Conservation (phyloP, 2,329 filamentous ascomycete species). For the Penicillium sp. region DNA sequence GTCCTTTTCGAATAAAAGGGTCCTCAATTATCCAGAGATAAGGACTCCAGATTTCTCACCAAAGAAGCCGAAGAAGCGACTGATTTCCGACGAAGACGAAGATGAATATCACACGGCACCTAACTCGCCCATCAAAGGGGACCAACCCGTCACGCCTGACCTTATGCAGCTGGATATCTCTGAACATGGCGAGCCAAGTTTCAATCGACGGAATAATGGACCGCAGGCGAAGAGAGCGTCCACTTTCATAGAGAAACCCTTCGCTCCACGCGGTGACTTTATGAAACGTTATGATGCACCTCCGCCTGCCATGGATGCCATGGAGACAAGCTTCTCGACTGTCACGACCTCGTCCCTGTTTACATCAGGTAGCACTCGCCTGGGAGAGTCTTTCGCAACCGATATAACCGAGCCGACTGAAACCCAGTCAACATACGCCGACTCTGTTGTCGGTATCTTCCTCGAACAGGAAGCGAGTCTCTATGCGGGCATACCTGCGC, state of each 20-base stretch:
- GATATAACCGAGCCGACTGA: constrained; percentile 27
- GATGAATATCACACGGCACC: constrained; percentile 31
- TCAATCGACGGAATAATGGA: neutral
- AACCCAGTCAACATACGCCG: constrained; percentile 25
- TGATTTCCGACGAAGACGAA: constrained; percentile 14
- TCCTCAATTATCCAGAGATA: neutral
- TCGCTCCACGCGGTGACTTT: neutral
- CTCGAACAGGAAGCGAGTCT: constrained; percentile 3
- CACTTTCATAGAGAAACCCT: constrained; percentile 15
- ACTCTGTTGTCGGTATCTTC: constrained; percentile 23
- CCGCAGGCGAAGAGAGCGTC: neutral
- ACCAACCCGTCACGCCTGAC: neutral
- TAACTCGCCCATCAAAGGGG: constrained; percentile 25
- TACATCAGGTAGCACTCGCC: constrained; percentile 10
- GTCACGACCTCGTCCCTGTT: constrained; percentile 17
- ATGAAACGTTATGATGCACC: constrained; percentile 18
- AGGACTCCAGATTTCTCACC: neutral
- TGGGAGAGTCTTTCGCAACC: constrained; percentile 26
- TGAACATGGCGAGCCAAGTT: neutral
- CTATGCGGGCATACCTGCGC: constrained; percentile 3
- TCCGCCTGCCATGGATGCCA: constrained; percentile 4
- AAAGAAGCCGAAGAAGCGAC: constrained; percentile 8
- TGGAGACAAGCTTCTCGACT: constrained; percentile 26
- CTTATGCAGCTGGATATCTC: neutral
- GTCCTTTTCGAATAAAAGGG: neutral